A percentile compares a stretch with the other conserved stretches of the same genome.
Conservation (phyloP, 306 rosid genomes). For the Dalbergia oliveri region DNA sequence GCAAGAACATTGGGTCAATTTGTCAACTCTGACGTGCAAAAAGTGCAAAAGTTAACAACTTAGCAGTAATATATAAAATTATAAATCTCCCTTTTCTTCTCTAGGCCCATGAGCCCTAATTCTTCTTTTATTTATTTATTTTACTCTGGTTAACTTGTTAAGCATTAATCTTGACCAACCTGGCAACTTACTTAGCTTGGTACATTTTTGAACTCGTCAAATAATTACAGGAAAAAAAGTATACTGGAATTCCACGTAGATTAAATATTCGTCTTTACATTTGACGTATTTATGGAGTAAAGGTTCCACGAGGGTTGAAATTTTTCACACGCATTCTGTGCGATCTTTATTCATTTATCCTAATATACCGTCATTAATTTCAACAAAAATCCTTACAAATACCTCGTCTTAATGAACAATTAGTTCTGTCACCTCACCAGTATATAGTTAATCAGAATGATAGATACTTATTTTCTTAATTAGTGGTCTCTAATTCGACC, state of each 20-base stretch:
- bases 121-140: not conserved
- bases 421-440: too few species aligned
- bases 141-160: not conserved
- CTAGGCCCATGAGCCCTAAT: not conserved
- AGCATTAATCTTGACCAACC: conserved; percentile 6
- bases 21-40: conserved; percentile 37
- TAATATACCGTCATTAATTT: not conserved
- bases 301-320: not conserved
- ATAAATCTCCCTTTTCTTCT: not conserved
- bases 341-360: not conserved
- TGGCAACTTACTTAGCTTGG: not conserved
- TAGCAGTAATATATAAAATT: not conserved
- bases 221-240: not conserved
- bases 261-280: not conserved
- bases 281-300: not conserved
- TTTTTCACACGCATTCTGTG: not conserved
- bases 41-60: not conserved
- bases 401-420: not conserved
- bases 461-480: too few species aligned
- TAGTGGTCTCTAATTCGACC: too few species aligned
- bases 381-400: not conserved
- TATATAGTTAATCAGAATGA: too few species aligned
- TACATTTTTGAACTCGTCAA: conserved; percentile 29
- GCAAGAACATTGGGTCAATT: conserved; percentile 38
- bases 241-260: not conserved